phyloP scores from a whole-genome alignment of 2,329 filamentous ascomycete genomes.

The Sordariomycetes sp. region DNA sequence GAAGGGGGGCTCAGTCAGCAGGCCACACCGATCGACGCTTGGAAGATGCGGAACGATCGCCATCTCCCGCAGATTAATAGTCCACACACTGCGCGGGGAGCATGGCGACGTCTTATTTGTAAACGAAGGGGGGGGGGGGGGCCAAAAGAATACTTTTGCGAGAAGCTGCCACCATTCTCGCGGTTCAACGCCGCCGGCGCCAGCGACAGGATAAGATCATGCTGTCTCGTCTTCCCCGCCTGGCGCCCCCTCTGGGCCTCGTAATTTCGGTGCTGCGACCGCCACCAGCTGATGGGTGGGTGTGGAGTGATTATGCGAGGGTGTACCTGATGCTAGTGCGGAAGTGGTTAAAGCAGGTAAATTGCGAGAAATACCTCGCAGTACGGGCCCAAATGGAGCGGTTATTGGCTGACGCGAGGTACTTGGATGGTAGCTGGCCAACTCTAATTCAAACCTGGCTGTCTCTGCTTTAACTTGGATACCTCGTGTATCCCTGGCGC shows the following conservation, averaged over 20 bases:
- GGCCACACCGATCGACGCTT: not conserved
- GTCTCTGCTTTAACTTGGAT: not conserved
- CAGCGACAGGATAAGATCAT: too few species aligned
- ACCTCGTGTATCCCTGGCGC: not conserved
- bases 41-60: not conserved
- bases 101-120: not conserved
- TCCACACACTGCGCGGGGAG: not conserved
- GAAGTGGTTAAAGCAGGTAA: not conserved
- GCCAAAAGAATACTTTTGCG: too few species aligned
- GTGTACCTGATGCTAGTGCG: not conserved
- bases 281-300: not conserved
- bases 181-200: not conserved
- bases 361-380: not conserved
- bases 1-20: not conserved
- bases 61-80: not conserved
- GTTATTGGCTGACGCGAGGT: not conserved
- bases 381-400: not conserved
- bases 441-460: not conserved
- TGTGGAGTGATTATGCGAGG: not conserved
- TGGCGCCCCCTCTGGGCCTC: not conserved
- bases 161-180: not conserved
- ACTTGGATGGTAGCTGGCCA: not conserved
- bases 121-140: not conserved
- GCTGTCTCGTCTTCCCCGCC: not conserved
- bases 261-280: not conserved